Evolutionary conservation across 148 eudicot species (phyloP).

Genomic region (Amaranthus hypochondriacus): DNA sequence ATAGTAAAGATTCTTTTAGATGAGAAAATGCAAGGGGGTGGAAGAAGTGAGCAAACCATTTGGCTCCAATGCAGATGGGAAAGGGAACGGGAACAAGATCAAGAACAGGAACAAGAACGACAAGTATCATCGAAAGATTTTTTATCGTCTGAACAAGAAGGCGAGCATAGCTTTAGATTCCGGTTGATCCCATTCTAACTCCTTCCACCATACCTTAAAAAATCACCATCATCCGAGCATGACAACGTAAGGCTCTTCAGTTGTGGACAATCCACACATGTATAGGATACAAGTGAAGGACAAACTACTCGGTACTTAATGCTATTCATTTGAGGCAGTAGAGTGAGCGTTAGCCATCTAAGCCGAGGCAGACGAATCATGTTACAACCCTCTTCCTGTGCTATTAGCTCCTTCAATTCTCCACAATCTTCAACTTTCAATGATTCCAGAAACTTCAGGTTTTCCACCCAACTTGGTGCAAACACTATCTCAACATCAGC

Average conservation of each 20-base stretch:
- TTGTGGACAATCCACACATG: background rate
- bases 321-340: conserved; percentile 7
- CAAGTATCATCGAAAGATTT: no score
- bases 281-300: background rate
- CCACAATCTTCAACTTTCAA: conserved; percentile 12
- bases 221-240: no score
- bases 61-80: no score
- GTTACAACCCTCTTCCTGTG: background rate
- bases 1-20: no score
- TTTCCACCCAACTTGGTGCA: background rate
- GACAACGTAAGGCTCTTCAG: conserved; percentile 1
- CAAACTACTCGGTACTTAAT: background rate
- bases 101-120: no score
- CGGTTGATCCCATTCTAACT: no score
- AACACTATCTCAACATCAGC: conserved; percentile 6
- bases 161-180: no score
- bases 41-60: no score
- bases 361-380: background rate
- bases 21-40: no score
- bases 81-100: no score
- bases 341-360: background rate
- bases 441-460: background rate
- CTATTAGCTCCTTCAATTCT: conserved; percentile 11
- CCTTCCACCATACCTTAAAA: no score
- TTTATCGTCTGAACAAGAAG: no score